A percentile compares a stretch with the other conserved stretches of the same genome.
Conservation (phyloP, 257 asterid genomes). For the Solanum tacnaense region DNA sequence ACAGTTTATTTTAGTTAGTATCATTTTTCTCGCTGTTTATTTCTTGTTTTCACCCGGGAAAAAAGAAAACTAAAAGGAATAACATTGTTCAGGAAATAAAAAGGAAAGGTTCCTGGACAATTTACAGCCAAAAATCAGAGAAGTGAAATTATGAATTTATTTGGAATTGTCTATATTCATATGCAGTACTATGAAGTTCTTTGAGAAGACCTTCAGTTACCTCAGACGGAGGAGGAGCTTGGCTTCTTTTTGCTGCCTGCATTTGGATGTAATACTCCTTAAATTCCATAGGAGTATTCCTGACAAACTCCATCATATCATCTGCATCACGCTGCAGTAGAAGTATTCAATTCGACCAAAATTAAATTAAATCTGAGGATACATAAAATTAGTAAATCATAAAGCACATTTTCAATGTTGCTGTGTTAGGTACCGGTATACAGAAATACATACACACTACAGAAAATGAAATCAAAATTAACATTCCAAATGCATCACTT, state of each 20-base stretch:
- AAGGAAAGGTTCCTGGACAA: background rate
- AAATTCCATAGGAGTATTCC: conserved; percentile 66
- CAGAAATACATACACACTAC: background rate
- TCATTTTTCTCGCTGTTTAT: background rate
- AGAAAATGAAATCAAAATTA: background rate
- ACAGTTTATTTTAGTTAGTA: background rate
- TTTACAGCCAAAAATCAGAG: background rate
- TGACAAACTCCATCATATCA: conserved; percentile 70
- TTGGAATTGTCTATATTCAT: background rate
- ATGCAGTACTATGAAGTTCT: background rate
- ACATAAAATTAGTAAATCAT: background rate
- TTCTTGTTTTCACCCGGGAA: background rate
- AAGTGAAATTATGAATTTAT: background rate
- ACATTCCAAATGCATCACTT: background rate
- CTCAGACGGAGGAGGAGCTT: conserved; percentile 85
- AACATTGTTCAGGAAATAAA: background rate
- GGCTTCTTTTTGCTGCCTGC: conserved; percentile 99
- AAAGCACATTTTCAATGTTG: background rate
- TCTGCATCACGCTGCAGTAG: conserved; percentile 78
- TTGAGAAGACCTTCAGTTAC: conserved; percentile 23
- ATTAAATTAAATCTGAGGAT: background rate
- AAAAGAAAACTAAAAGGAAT: background rate
- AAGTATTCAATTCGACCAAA: background rate
- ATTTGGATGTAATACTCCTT: conserved; percentile 93
- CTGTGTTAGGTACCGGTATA: background rate